Base-by-base conservation (phyloP, 1,284 basidiomycete genomes). In the Apiotrichum sp. region DNA sequence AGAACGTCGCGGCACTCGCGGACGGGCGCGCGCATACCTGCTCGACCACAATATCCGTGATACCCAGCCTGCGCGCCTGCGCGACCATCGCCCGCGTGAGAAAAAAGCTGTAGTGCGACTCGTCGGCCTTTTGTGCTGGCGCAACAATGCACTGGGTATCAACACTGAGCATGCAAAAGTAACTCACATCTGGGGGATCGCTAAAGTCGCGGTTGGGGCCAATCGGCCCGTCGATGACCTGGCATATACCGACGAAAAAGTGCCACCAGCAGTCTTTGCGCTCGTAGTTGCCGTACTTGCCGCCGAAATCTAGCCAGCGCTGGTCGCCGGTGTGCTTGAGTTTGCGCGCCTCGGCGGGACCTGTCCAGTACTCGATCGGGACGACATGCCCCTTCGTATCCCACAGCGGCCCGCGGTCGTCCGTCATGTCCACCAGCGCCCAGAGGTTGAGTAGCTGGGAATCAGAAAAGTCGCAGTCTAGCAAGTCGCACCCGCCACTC, bases 331-430 rank as follows among this genome's bases (percentile, higher is more conserved):
- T 46, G 40, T 73, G 70, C 34, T 53, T 49, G 35, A 68, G 32
- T 31, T 54, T 62, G 9, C 60, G 40, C 4, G 66, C 55, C 4
- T 38, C 47, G 13, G 63, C 50, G 6, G 66, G 63, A 1, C 62
- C 61, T 22, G 62, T 54, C 68, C 70, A 75, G 52, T 64, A 76
- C n/a, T 67, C 65, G 29, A 65, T 58, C 2, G 68, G 58, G 3
- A 72, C 63, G 29, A 74, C 68, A 8, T 62, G 63, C 2, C 58
- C 62, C 52, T 66, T 62, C 4, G 72, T 71, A 58, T 75, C 71
- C 74, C 74, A 76, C 11, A 73, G 59, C 2, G 71, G 57, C 1
- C 74, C 74, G 1, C 59, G 32, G 53, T 73, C 71, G 50, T 73
- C 71, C 13, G 72, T 71, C 13, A 63, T 49, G 53, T 76, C 74